Percentiles rank a stretch among this genome's conserved stretches.
Evolutionary conservation across 2,329 filamentous ascomycete genomes (phyloP).

Genomic region (Aspergillus carbonarius): DNA sequence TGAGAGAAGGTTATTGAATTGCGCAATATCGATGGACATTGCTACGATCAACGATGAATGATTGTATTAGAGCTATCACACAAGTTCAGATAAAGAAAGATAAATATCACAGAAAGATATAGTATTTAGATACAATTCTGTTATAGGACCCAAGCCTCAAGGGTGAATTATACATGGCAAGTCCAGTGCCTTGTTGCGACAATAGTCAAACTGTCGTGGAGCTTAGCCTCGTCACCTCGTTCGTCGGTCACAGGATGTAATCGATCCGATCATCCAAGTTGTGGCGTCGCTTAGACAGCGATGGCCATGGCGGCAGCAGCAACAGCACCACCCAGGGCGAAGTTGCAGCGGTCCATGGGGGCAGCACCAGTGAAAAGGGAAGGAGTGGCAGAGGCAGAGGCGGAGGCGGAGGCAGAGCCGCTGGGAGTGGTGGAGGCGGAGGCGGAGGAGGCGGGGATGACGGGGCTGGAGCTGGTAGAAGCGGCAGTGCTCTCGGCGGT

Average conservation of each 20-base stretch:
- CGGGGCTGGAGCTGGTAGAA: conserved; percentile 13
- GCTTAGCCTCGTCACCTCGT: neutral
- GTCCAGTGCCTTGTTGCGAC: neutral
- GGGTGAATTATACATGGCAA: neutral
- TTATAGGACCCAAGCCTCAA: neutral
- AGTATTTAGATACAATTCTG: neutral
- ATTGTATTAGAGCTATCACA: neutral
- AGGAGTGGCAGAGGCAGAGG: neutral
- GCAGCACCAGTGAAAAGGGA: conserved; percentile 16
- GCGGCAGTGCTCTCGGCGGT: conserved; percentile 1
- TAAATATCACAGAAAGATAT: neutral
- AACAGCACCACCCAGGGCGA: conserved; percentile 9
- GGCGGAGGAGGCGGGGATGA: conserved; percentile 2
- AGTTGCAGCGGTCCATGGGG: conserved; percentile 11
- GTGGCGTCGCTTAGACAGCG: conserved; percentile 11
- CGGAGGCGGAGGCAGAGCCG: neutral
- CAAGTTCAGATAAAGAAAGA: neutral
- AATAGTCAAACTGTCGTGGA: neutral
- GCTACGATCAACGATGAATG: neutral
- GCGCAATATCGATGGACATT: no score
- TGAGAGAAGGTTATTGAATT: no score
- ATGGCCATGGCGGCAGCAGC: conserved; percentile 13
- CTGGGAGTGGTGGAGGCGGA: conserved; percentile 3
- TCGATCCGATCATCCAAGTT: neutral
- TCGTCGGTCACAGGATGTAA: neutral